A percentile compares a stretch with the other conserved stretches of the same genome.
Conservation (phyloP, 2,329 filamentous ascomycete species). For the Talaromyces islandicus region DNA sequence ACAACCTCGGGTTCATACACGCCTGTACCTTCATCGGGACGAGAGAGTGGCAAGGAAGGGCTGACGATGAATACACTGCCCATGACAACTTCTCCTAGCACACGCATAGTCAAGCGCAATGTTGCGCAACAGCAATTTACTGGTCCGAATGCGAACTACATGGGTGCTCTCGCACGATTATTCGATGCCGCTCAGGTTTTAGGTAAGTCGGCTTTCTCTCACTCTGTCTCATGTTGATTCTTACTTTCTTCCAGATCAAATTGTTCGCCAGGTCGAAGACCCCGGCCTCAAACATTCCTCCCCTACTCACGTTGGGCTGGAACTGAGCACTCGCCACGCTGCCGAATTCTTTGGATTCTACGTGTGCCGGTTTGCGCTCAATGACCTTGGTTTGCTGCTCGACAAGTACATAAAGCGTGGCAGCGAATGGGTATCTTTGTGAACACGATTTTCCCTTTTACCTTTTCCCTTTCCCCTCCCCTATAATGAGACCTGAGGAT, state of each 20-base stretch:
- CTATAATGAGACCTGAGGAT: constrained; percentile 5
- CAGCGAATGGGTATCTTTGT: constrained; percentile 78
- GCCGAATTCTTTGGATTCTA: constrained; percentile 98
- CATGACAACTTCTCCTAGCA: constrained; percentile 60
- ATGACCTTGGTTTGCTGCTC: constrained; percentile 74
- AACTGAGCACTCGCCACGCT: constrained; percentile 86
- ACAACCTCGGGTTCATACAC: constrained; percentile 17
- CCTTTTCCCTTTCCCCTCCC: neutral
- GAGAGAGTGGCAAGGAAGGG: constrained; percentile 52
- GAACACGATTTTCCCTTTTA: neutral
- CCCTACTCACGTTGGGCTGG: constrained; percentile 89
- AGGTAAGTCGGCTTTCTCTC: constrained; percentile 50
- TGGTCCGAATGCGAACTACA: constrained; percentile 84
- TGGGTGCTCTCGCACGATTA: constrained; percentile 79
- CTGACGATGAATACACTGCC: constrained; percentile 68
- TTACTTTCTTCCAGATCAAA: constrained; percentile 62
- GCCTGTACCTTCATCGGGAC: constrained; percentile 18
- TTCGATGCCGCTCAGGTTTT: constrained; percentile 91
- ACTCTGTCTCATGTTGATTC: constrained; percentile 3
- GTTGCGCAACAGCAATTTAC: constrained; percentile 63
- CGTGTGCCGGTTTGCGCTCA: constrained; percentile 87
- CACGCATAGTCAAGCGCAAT: constrained; percentile 66
- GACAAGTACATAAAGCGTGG: constrained; percentile 97
- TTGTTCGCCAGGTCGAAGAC: constrained; percentile 92
- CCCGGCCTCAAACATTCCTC: constrained; percentile 86